phyloP scores from a whole-genome alignment of 1,139 yeast genomes.

The Taphrina confusa region DNA sequence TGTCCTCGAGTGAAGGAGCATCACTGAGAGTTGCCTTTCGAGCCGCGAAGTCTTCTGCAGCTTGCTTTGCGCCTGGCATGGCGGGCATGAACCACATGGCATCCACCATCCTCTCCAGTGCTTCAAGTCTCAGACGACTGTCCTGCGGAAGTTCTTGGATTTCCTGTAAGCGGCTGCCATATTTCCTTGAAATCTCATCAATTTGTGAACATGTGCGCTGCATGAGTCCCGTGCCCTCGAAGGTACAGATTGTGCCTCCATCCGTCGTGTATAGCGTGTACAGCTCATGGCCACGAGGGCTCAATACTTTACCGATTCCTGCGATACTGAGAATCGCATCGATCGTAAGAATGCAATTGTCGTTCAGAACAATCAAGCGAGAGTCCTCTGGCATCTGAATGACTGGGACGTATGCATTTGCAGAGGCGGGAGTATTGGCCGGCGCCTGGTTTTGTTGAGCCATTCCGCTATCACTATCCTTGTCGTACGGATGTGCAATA shows the following conservation, averaged over 20 bases:
- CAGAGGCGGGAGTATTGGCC: too few relatives aligned
- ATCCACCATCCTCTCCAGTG: conserved; percentile 17
- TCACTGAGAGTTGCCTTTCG: neutral
- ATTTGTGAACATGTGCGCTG: conserved; percentile 12
- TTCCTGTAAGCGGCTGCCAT: neutral
- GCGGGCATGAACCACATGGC: conserved; percentile 17
- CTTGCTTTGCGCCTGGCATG: conserved; percentile 19
- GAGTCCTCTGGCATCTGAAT: neutral
- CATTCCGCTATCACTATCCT: too few relatives aligned
- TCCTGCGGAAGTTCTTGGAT: neutral
- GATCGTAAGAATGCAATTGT: conserved; percentile 10
- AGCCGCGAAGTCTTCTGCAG: conserved; percentile 11
- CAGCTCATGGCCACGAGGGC: conserved; percentile 17
- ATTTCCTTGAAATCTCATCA: conserved; percentile 8
- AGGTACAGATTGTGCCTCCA: conserved; percentile 4
- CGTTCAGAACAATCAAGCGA: conserved; percentile 4
- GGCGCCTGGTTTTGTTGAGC: too few relatives aligned
- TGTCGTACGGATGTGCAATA: too few relatives aligned
- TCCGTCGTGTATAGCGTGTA: conserved; percentile 3
- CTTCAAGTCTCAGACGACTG: neutral
- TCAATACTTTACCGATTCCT: conserved; percentile 10
- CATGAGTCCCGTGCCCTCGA: conserved; percentile 20
- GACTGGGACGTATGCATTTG: conserved; percentile 7
- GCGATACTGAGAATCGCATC: conserved; percentile 17
- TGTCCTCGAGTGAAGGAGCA: neutral